Conservation (phyloP, 2,329 filamentous ascomycete species). For the Trichoderma koningiopsis region DNA sequence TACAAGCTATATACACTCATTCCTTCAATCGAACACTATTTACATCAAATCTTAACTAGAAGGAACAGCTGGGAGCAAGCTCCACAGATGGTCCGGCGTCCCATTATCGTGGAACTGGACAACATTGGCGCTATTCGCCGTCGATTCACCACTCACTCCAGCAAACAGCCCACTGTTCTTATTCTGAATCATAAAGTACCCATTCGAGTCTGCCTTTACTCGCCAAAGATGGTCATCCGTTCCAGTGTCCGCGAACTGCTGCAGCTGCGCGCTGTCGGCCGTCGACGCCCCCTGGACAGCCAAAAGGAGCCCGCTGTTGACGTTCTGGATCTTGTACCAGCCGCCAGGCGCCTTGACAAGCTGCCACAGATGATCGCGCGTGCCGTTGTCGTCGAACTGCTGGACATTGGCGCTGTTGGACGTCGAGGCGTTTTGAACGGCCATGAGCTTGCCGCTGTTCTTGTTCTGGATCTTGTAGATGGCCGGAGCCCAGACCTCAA, state of each 20-base stretch:
- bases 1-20: neutral
- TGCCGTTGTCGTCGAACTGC: neutral
- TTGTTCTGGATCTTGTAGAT: neutral
- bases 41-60: neutral
- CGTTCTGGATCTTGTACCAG: neutral
- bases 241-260: neutral
- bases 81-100: neutral
- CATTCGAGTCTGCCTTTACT: neutral
- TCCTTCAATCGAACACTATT: neutral
- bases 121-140: neutral
- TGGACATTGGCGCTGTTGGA: neutral
- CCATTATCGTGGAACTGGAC: neutral
- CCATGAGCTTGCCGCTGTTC: conserved; percentile 1
- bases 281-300: neutral
- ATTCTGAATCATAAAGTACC: neutral
- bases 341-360: neutral
- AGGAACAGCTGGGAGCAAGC: neutral
- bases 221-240: neutral
- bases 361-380: neutral
- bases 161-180: neutral
- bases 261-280: neutral
- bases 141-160: neutral
- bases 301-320: neutral
- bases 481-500: neutral
- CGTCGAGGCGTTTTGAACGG: neutral